phyloP scores from a whole-genome alignment of 139 green algal genomes.

The Chlamydomonas sp. region DNA sequence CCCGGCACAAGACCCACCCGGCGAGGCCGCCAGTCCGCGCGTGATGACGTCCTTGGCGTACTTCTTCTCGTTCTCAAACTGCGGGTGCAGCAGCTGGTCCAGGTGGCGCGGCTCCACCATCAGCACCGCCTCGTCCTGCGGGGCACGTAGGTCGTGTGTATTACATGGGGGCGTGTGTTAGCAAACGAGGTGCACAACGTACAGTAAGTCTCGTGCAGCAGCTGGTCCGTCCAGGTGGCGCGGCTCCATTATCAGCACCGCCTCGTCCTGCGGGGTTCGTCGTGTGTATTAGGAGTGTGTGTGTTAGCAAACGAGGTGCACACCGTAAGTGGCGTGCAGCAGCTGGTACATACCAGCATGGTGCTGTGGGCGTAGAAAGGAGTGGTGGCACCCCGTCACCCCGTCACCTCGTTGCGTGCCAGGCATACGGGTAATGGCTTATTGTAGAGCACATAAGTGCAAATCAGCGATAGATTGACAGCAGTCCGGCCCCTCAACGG shows the following conservation, averaged over 20 bases:
- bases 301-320: too few species aligned
- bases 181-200: slow-evolving; percentile 52
- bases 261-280: slow-evolving; percentile 33
- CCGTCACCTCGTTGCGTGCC: too few species aligned
- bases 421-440: too few species aligned
- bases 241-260: slow-evolving; percentile 84
- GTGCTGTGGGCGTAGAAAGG: too few species aligned
- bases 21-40: slow-evolving; percentile 82
- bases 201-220: slow-evolving; percentile 89
- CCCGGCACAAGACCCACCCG: slow-evolving; percentile 34
- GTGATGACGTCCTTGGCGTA: slow-evolving; percentile 74
- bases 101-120: slow-evolving; percentile 91
- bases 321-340: too few species aligned
- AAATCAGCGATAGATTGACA: too few species aligned
- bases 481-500: too few species aligned
- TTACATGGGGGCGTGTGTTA: background rate
- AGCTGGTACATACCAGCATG: too few species aligned
- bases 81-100: slow-evolving; percentile 90
- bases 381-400: too few species aligned
- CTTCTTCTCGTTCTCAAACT: slow-evolving; percentile 73
- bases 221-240: slow-evolving; percentile 88
- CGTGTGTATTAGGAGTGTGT: too few species aligned
- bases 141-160: background rate
- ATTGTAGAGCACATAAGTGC: too few species aligned
- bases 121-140: slow-evolving; percentile 66